phyloP scores from a whole-genome alignment of 2,329 filamentous ascomycete species.

The Metarhizium rileyi region DNA sequence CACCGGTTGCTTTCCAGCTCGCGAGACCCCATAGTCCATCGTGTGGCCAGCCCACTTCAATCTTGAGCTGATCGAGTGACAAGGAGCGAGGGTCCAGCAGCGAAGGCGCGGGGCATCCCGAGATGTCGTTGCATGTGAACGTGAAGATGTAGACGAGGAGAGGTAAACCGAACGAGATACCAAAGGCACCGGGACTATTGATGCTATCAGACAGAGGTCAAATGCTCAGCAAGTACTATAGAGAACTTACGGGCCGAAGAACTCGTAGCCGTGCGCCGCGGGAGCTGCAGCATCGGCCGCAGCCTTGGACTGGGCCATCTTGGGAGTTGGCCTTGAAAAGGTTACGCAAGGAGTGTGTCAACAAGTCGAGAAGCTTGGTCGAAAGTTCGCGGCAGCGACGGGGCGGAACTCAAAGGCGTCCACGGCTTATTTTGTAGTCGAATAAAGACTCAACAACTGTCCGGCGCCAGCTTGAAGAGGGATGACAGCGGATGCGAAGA shows the following conservation, averaged over 20 bases:
- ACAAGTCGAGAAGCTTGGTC: not conserved
- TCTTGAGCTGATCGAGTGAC: slow-evolving; percentile 61
- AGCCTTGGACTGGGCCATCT: slow-evolving; percentile 24
- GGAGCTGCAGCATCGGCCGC: slow-evolving; percentile 11
- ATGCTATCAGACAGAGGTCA: not conserved
- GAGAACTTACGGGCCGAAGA: slow-evolving; percentile 38
- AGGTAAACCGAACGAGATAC: slow-evolving; percentile 73
- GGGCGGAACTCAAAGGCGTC: not conserved
- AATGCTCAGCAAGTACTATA: not conserved
- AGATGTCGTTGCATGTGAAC: slow-evolving; percentile 86
- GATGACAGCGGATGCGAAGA: not conserved
- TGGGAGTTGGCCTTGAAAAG: too few relatives aligned
- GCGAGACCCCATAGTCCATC: slow-evolving; percentile 61
- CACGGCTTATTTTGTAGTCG: not conserved
- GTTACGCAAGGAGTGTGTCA: not conserved
- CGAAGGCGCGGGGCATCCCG: slow-evolving; percentile 81
- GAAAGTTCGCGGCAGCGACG: not conserved
- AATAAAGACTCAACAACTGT: not conserved
- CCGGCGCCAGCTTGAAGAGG: not conserved
- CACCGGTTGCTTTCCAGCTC: slow-evolving; percentile 59
- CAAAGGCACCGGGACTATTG: slow-evolving; percentile 61
- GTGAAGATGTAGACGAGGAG: slow-evolving; percentile 67
- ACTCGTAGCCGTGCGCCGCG: slow-evolving; percentile 38
- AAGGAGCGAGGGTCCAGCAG: slow-evolving; percentile 64
- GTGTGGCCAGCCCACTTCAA: slow-evolving; percentile 71